phyloP scores from a whole-genome alignment of 116 monocot genomes.

The Zostera marina region DNA sequence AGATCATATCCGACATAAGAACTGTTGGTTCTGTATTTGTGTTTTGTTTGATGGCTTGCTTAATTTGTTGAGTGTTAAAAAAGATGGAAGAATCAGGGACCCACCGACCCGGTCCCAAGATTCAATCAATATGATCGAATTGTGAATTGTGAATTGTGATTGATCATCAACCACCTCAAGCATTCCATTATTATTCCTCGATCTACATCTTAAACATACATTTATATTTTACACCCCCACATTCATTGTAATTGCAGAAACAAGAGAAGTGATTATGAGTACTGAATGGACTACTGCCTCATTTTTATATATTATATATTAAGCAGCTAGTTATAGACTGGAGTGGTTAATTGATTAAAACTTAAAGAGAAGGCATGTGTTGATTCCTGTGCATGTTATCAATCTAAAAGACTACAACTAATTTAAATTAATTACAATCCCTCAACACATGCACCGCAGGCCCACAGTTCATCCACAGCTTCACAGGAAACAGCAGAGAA shows the following conservation, averaged over 20 bases:
- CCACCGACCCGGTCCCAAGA: too few relatives aligned
- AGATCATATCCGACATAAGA: slow-evolving; percentile 7
- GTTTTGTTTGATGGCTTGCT: slow-evolving; percentile 13
- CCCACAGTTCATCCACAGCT: too few relatives aligned
- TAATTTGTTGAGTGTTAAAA: not conserved
- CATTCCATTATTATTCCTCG: slow-evolving; percentile 3
- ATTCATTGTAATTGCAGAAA: too few relatives aligned
- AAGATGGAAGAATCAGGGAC: not conserved
- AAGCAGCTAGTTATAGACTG: not conserved
- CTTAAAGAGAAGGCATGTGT: not conserved
- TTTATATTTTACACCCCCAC: not conserved
- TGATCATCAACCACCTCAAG: not conserved
- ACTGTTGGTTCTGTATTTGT: not conserved
- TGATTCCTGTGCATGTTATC: slow-evolving; percentile 4
- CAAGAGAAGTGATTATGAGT: not conserved
- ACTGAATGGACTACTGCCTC: not conserved
- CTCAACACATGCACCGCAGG: slow-evolving; percentile 5
- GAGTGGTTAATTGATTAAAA: not conserved
- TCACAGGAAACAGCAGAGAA: not conserved
- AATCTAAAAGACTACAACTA: not conserved
- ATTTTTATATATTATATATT: not conserved
- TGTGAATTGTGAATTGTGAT: not conserved
- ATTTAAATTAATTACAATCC: slow-evolving; percentile 1
- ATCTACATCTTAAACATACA: not conserved
- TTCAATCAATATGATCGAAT: too few relatives aligned